These are phyloP conservation scores for Aspergillus quadricinctus DNA, from an alignment of 2,329 filamentous ascomycete genomes.

Conservation along the genomic window DNA sequence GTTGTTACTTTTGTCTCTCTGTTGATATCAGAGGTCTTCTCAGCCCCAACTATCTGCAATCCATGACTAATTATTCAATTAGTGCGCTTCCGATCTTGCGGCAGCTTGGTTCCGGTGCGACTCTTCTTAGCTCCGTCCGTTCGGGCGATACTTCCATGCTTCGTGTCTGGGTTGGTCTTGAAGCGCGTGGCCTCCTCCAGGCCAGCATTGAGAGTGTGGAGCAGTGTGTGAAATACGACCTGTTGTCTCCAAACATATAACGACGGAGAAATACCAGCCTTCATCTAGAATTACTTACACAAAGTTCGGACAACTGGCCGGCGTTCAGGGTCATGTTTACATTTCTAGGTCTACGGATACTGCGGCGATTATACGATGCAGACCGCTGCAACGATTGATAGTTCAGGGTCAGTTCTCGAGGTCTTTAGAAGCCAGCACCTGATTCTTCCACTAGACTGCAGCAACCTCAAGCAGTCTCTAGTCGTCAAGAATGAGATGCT, in stretches of 20 bases:
- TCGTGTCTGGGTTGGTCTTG: constrained; percentile 84
- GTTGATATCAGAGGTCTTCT: not conserved
- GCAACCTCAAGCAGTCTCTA: too few relatives aligned
- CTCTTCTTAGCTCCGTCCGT: constrained; percentile 57
- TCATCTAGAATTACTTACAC: not conserved
- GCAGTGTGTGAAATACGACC: constrained; percentile 84
- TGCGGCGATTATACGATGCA: not conserved
- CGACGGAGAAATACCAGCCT: not conserved
- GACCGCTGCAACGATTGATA: not conserved
- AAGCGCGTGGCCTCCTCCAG: constrained; percentile 83
- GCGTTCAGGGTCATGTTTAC: not conserved
- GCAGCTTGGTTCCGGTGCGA: constrained; percentile 66
- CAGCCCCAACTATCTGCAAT: not conserved
- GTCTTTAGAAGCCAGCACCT: too few relatives aligned
- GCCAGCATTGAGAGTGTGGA: constrained; percentile 87
- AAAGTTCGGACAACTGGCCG: too few relatives aligned
- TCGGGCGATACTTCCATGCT: constrained; percentile 78
- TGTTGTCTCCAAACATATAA: constrained; percentile 79
- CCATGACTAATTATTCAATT: constrained; percentile 17
- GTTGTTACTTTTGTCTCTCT: constrained; percentile 18
- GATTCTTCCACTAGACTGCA: too few relatives aligned
- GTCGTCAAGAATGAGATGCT: not conserved
- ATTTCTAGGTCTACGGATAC: not conserved
- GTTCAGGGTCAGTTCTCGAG: not conserved
- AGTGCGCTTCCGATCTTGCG: constrained; percentile 87